Evolutionary conservation across 208 protist genomes (phyloP).

Genomic region (Acanthamoeba rhysodes): DNA sequence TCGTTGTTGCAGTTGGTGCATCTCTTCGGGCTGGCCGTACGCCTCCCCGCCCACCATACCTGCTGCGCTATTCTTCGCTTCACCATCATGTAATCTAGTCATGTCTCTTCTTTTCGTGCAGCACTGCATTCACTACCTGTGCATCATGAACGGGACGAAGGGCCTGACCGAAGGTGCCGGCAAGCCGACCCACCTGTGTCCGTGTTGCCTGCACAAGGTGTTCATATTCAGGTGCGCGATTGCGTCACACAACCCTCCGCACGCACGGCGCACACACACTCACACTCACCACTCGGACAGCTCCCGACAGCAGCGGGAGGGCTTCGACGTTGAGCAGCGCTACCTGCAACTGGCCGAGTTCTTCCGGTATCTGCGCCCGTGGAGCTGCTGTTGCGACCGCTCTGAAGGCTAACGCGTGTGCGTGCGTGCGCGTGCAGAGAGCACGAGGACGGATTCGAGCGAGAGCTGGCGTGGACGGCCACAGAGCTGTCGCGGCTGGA

Average conservation of each 20-base stretch:
- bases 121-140: constrained; percentile 40
- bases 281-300: not conserved
- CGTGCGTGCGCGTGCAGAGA: no score
- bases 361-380: not conserved
- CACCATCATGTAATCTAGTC: not conserved
- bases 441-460: not conserved
- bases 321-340: constrained; percentile 25
- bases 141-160: constrained; percentile 37
- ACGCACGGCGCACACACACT: not conserved
- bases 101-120: not conserved
- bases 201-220: not conserved
- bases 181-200: constrained; percentile 23
- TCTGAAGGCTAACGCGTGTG: no score
- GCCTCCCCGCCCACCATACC: not conserved
- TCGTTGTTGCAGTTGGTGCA: constrained; percentile 28
- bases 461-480: constrained; percentile 16
- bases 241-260: not conserved
- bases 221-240: constrained; percentile 12
- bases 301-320: not conserved
- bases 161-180: not conserved
- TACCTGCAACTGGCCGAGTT: constrained; percentile 4
- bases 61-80: not conserved
- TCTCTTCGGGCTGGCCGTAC: constrained; percentile 10
- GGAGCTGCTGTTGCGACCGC: not conserved
- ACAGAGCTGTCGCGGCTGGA: not conserved